Percentiles rank a stretch among this genome's conserved stretches.
Conservation (phyloP, 371 early-diverging fungal genomes). For the Polyrhizophydium stewartii region DNA sequence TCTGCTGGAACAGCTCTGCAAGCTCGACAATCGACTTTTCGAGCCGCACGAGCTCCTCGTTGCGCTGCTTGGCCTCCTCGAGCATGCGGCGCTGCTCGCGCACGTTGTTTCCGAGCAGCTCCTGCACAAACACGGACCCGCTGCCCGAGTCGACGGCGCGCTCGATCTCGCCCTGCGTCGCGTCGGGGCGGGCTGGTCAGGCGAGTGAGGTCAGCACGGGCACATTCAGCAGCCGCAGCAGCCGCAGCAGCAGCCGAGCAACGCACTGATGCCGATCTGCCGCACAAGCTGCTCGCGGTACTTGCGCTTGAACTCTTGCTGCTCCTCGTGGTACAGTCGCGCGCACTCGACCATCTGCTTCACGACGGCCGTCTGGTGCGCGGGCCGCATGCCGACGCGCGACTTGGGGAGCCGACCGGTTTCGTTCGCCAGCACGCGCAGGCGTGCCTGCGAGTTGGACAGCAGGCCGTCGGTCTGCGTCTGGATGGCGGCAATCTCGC, state of each 20-base stretch:
- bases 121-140: conserved; percentile 50
- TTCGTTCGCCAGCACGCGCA: too few relatives aligned
- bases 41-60: conserved; percentile 54
- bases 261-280: too few relatives aligned
- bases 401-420: too few relatives aligned
- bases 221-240: too few relatives aligned
- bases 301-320: conserved; percentile 23
- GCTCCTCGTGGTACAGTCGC: conserved; percentile 24
- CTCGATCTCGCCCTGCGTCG: conserved; percentile 49
- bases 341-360: conserved; percentile 27
- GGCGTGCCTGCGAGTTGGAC: too few relatives aligned
- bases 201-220: too few relatives aligned
- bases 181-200: conserved; percentile 54
- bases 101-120: conserved; percentile 34
- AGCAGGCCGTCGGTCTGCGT: too few relatives aligned
- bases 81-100: conserved; percentile 45
- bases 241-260: too few relatives aligned
- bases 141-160: conserved; percentile 30
- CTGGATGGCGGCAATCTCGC: too few relatives aligned
- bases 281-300: conserved; percentile 32
- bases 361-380: conserved; percentile 24
- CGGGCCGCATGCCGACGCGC: conserved; percentile 17
- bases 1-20: conserved; percentile 52
- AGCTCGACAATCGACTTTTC: conserved; percentile 52
- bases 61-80: conserved; percentile 53